These are phyloP conservation scores for Metschnikowia santaceciliae DNA, from an alignment of 805 yeast genomes.

Conservation along the genomic window DNA sequence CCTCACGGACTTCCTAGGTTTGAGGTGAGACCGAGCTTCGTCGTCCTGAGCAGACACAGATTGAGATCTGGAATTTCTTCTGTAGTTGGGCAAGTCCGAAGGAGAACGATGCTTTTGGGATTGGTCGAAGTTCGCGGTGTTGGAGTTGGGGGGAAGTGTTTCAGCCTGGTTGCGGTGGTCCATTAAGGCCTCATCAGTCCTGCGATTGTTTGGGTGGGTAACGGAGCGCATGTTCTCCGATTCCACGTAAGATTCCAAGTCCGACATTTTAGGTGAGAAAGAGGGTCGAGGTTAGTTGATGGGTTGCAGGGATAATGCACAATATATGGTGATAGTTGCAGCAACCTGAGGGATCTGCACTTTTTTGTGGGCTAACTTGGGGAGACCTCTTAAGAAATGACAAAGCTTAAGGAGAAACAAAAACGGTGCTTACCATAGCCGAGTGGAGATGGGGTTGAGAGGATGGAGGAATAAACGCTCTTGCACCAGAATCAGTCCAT, in stretches of 20 bases:
- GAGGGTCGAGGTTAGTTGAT: background rate
- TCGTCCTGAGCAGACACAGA: conserved; percentile 40
- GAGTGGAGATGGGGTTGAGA: background rate
- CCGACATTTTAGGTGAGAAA: conserved; percentile 30
- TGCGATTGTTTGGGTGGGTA: conserved; percentile 13
- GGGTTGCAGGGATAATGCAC: no score
- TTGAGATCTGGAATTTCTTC: conserved; percentile 29
- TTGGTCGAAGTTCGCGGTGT: background rate
- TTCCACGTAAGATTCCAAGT: conserved; percentile 35
- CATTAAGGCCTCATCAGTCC: conserved; percentile 32
- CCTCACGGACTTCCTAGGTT: conserved; percentile 9
- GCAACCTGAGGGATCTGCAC: background rate
- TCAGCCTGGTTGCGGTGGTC: conserved; percentile 39
- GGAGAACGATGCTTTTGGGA: background rate
- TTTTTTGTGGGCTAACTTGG: background rate
- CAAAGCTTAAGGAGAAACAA: background rate
- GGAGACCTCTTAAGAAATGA: background rate
- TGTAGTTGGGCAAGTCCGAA: conserved; percentile 19
- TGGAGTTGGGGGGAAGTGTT: conserved; percentile 24
- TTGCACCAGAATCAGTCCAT: background rate
- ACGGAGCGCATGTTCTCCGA: conserved; percentile 20
- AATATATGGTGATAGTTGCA: background rate
- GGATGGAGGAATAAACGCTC: background rate
- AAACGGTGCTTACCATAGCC: conserved; percentile 1
- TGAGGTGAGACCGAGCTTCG: conserved; percentile 9